Evolutionary conservation across 495 filamentous ascomycete species (phyloP).

Genomic region (Tuber borchii): DNA sequence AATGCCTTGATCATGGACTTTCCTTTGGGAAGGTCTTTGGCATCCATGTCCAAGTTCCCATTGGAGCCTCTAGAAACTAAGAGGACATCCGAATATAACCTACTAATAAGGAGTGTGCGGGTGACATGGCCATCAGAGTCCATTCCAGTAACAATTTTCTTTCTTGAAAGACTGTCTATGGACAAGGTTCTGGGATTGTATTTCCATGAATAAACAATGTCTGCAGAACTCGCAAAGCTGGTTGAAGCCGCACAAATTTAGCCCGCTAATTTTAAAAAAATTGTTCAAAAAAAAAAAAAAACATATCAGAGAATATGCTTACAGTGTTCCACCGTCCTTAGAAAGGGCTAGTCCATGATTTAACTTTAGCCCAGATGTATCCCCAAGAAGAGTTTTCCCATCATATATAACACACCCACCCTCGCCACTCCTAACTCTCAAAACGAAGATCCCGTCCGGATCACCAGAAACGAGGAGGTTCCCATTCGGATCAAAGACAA

Average conservation of each 20-base stretch:
- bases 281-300: neutral
- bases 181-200: slow-evolving; percentile 50
- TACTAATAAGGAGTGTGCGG: slow-evolving; percentile 54
- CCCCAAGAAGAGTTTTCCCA: slow-evolving; percentile 41
- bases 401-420: slow-evolving; percentile 49
- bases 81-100: slow-evolving; percentile 42
- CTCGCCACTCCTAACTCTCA: slow-evolving; percentile 50
- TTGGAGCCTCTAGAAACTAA: slow-evolving; percentile 60
- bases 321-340: slow-evolving; percentile 56
- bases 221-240: slow-evolving; percentile 50
- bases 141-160: slow-evolving; percentile 56
- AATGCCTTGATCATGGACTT: slow-evolving; percentile 62
- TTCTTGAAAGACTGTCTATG: slow-evolving; percentile 45
- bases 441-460: slow-evolving; percentile 50
- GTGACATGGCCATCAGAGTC: slow-evolving; percentile 54
- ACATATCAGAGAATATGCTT: slow-evolving; percentile 20
- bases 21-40: slow-evolving; percentile 49
- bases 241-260: neutral
- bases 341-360: slow-evolving; percentile 65
- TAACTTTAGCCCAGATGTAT: slow-evolving; percentile 43
- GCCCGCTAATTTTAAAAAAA: neutral
- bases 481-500: slow-evolving; percentile 56
- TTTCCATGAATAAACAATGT: slow-evolving; percentile 54
- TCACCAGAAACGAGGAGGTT: slow-evolving; percentile 57
- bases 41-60: slow-evolving; percentile 53